These are phyloP conservation scores for Pseudozyma tsukubaensis DNA, from an alignment of 1,284 basidiomycete genomes.

Conservation along the genomic window DNA sequence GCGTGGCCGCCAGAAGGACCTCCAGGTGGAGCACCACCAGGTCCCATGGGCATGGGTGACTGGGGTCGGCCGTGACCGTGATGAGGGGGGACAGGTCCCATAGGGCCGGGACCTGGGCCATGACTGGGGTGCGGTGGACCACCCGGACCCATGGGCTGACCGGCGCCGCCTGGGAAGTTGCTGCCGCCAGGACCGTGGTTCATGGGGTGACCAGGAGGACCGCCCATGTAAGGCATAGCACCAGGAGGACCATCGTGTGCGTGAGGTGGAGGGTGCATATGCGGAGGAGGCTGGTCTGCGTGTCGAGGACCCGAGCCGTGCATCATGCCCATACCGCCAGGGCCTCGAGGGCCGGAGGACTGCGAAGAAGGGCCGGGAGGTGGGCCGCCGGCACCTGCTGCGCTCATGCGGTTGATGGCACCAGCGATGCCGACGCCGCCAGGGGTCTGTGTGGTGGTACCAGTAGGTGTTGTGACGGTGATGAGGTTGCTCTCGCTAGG, in stretches of 20 bases:
- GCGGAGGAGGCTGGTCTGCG: constrained; percentile 39
- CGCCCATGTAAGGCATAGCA: constrained; percentile 35
- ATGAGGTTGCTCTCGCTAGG: constrained; percentile 79
- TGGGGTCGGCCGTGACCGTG: constrained; percentile 45
- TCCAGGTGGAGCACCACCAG: constrained; percentile 32
- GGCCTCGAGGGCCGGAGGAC: constrained; percentile 29
- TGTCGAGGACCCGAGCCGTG: constrained; percentile 45
- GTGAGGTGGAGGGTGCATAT: constrained; percentile 45
- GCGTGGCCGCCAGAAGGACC: constrained; percentile 21
- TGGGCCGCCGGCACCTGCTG: constrained; percentile 19
- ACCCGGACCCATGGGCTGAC: constrained; percentile 36
- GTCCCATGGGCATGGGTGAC: constrained; percentile 47
- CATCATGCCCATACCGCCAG: constrained; percentile 43
- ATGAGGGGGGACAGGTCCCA: constrained; percentile 41
- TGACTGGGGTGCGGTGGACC: constrained; percentile 39
- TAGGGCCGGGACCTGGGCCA: constrained; percentile 36
- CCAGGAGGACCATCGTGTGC: constrained; percentile 32
- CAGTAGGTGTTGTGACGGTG: constrained; percentile 92
- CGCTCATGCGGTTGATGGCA: constrained; percentile 65
- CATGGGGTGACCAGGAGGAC: constrained; percentile 38
- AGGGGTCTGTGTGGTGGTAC: constrained; percentile 76
- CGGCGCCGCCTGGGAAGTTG: constrained; percentile 27
- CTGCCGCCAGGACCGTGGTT: constrained; percentile 22
- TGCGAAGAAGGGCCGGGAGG: constrained; percentile 29
- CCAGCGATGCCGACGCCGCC: constrained; percentile 65